Conservation (phyloP, 768 basidiomycete genomes). For the Trametes villosa region DNA sequence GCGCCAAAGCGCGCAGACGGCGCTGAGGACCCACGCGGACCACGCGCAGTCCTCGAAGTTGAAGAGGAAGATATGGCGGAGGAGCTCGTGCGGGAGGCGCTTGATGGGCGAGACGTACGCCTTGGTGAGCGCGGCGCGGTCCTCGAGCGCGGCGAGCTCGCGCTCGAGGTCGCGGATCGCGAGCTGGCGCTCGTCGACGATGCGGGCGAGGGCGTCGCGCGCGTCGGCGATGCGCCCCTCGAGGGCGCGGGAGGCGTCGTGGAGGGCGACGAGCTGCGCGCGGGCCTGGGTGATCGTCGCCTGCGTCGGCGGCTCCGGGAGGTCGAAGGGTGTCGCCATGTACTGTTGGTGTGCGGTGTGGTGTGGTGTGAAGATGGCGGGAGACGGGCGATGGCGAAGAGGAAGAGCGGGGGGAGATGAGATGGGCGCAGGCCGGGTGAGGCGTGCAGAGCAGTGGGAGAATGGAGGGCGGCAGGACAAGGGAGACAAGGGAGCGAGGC, state of each 20-base stretch:
- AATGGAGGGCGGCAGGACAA: too few species aligned
- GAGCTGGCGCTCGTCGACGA: slow-evolving; percentile 57
- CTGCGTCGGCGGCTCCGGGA: slow-evolving; percentile 64
- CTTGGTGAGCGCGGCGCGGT: slow-evolving; percentile 51
- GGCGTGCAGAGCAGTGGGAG: too few species aligned
- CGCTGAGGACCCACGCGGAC: slow-evolving; percentile 74
- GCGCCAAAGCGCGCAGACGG: slow-evolving; percentile 72
- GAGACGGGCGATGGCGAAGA: background rate
- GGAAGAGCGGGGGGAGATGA: too few species aligned
- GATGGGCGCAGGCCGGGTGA: too few species aligned
- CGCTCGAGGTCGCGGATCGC: slow-evolving; percentile 57
- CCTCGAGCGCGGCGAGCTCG: slow-evolving; percentile 53
- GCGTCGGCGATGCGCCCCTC: slow-evolving; percentile 53
- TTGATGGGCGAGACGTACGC: slow-evolving; percentile 77
- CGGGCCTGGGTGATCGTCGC: slow-evolving; percentile 57
- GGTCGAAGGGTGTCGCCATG: slow-evolving; percentile 34
- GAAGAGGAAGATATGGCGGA: slow-evolving; percentile 72
- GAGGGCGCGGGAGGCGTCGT: slow-evolving; percentile 38
- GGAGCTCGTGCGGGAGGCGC: slow-evolving; percentile 71
- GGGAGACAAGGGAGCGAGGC: too few species aligned
- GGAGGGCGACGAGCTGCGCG: slow-evolving; percentile 42
- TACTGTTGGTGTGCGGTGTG: slow-evolving; percentile 25
- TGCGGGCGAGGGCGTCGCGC: slow-evolving; percentile 59
- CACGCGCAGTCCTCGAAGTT: slow-evolving; percentile 73
- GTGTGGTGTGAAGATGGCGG: background rate